Percentiles rank a stretch among this genome's conserved stretches.
Conservation (phyloP, 75 land plant species). For the Adiantum capillusveneris region DNA sequence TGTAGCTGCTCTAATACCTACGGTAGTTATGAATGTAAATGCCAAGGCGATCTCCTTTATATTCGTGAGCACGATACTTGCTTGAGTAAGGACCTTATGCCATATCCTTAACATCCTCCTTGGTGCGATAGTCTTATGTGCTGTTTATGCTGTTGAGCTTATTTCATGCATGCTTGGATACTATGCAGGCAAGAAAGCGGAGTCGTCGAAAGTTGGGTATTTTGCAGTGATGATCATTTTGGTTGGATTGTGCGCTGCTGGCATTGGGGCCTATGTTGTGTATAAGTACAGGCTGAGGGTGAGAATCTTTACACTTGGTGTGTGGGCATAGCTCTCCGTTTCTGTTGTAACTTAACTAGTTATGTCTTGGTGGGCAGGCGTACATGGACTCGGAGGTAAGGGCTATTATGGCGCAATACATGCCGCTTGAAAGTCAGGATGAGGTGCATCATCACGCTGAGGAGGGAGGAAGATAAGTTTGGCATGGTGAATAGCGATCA, state of each 20-base stretch:
- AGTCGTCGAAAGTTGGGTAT: conserved; percentile 39
- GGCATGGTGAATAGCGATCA: too few relatives aligned
- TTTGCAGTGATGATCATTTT: conserved; percentile 50
- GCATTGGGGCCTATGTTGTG: conserved; percentile 52
- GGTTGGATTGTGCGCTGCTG: conserved; percentile 45
- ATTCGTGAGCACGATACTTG: conserved; percentile 32
- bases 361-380: conserved; percentile 31
- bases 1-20: conserved; percentile 31
- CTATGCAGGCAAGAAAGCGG: conserved; percentile 27
- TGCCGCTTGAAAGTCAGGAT: conserved; percentile 65
- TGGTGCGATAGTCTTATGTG: background rate
- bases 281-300: conserved; percentile 72
- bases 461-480: conserved; percentile 15
- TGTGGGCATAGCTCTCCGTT: background rate
- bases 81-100: conserved; percentile 12
- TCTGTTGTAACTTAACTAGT: background rate
- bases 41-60: conserved; percentile 31
- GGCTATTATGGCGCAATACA: conserved; percentile 64
- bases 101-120: background rate
- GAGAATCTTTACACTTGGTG: conserved; percentile 10
- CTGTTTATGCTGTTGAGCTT: too few relatives aligned
- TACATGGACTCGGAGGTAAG: conserved; percentile 98
- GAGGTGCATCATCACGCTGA: conserved; percentile 35
- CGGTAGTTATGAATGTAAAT: conserved; percentile 31
- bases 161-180: too few relatives aligned